Percentiles rank a stretch among this genome's conserved stretches.
Evolutionary conservation across 805 yeast species (phyloP).

Genomic region (Candida oleophila): DNA sequence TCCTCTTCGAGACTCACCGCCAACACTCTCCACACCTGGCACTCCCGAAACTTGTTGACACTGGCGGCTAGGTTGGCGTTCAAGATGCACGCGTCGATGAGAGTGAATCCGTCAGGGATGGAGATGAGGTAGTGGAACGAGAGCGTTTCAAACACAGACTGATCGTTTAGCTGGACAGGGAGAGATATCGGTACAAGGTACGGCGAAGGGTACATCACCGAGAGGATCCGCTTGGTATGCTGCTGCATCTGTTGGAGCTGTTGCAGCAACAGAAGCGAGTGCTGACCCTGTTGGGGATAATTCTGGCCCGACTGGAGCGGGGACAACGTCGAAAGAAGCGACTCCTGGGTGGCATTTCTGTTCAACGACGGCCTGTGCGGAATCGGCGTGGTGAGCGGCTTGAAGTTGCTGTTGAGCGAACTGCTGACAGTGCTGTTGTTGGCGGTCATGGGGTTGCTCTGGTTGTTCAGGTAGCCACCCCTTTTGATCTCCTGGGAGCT

Average conservation of each 20-base stretch:
- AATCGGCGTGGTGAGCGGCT: constrained; percentile 1
- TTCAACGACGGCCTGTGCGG: constrained; percentile 26
- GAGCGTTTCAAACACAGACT: constrained; percentile 44
- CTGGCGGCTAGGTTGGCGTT: constrained; percentile 58
- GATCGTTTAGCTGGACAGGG: constrained; percentile 44
- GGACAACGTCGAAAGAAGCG: constrained; percentile 16
- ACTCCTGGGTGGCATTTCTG: constrained; percentile 36
- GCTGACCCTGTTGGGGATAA: constrained; percentile 1
- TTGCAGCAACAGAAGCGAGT: constrained; percentile 1
- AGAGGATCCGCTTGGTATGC: constrained; percentile 6
- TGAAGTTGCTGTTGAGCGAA: background rate
- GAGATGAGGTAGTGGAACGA: constrained; percentile 48
- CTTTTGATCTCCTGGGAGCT: background rate
- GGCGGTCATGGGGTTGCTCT: background rate
- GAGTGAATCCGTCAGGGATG: constrained; percentile 47
- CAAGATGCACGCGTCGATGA: constrained; percentile 53
- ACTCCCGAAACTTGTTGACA: constrained; percentile 50
- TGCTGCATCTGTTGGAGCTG: constrained; percentile 5
- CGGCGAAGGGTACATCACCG: constrained; percentile 26
- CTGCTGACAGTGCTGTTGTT: background rate
- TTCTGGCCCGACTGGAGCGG: constrained; percentile 1
- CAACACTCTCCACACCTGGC: constrained; percentile 63
- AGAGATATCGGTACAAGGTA: constrained; percentile 42
- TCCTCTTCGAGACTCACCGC: constrained; percentile 46
- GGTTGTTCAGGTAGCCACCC: background rate